These are phyloP conservation scores for Alternaria consortialis DNA, from an alignment of 2,329 filamentous ascomycete species.

Conservation along the genomic window DNA sequence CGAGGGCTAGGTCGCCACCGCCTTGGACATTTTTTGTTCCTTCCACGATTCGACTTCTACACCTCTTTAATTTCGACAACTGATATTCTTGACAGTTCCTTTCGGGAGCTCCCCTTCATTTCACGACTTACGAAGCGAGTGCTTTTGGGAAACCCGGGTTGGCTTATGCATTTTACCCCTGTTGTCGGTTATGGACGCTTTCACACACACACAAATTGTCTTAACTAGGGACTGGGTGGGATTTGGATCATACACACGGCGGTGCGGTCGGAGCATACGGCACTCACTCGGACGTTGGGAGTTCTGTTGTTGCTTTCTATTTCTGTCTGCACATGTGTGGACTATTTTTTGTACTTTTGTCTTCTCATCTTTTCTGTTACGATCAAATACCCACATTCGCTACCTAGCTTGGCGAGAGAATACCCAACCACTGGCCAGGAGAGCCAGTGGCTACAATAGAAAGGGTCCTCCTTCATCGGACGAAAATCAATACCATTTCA, in stretches of 20 bases:
- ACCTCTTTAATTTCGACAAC: conserved; percentile 33
- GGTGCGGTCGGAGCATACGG: conserved; percentile 31
- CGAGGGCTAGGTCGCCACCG: conserved; percentile 41
- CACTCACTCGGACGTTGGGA: conserved; percentile 15
- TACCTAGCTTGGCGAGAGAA: conserved; percentile 33
- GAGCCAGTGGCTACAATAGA: conserved; percentile 41
- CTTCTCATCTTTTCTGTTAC: conserved; percentile 14
- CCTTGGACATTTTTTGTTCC: conserved; percentile 1
- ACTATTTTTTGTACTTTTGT: conserved; percentile 16
- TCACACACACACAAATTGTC: conserved; percentile 46
- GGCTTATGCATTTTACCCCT: conserved; percentile 45
- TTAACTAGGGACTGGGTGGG: conserved; percentile 35
- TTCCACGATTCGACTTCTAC: conserved; percentile 22
- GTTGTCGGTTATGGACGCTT: conserved; percentile 34
- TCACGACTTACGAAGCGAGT: conserved; percentile 53
- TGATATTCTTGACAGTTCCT: conserved; percentile 29
- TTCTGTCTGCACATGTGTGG: conserved; percentile 16
- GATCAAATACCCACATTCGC: conserved; percentile 40
- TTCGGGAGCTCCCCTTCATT: conserved; percentile 34
- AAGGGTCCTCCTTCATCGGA: conserved; percentile 50
- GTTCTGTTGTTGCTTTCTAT: conserved; percentile 17
- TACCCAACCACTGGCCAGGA: conserved; percentile 31
- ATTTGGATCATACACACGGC: conserved; percentile 33
- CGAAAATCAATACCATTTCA: conserved; percentile 40
- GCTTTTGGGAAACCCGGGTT: conserved; percentile 41